A percentile compares a stretch with the other conserved stretches of the same genome.
phyloP scores from a whole-genome alignment of 345 rosid genomes.

The Salix dunnii region DNA sequence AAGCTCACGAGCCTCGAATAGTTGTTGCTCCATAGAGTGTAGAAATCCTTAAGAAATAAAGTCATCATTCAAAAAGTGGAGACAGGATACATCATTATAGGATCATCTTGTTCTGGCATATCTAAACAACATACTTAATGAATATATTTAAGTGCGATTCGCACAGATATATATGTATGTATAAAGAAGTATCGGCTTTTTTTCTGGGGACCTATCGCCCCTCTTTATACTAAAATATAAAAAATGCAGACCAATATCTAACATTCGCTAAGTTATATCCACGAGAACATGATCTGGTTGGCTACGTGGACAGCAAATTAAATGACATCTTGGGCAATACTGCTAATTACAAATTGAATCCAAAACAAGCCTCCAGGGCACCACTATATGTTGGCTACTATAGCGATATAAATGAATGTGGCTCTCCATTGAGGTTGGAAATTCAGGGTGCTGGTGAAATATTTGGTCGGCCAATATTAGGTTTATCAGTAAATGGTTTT shows the following conservation, averaged over 20 bases:
- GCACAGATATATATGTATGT: neutral
- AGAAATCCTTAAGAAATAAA: slow-evolving; percentile 12
- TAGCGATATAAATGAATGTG: neutral
- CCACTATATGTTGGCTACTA: slow-evolving; percentile 5
- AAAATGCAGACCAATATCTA: neutral
- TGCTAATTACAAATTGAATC: slow-evolving; percentile 19
- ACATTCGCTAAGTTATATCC: neutral
- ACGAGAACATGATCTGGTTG: slow-evolving; percentile 33
- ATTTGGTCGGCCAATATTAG: slow-evolving; percentile 33
- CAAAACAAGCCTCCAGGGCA: slow-evolving; percentile 20
- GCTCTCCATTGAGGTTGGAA: slow-evolving; percentile 22
- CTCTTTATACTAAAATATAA: neutral
- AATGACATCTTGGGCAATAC: slow-evolving; percentile 12
- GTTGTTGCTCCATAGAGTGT: neutral
- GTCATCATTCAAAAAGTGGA: slow-evolving; percentile 22
- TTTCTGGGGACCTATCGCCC: neutral
- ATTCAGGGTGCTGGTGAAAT: slow-evolving; percentile 1
- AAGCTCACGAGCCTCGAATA: slow-evolving; percentile 13
- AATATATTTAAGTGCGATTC: neutral
- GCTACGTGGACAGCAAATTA: slow-evolving; percentile 28
- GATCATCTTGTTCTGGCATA: slow-evolving; percentile 45
- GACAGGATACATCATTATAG: slow-evolving; percentile 38
- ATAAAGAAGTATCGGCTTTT: neutral
- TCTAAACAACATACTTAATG: slow-evolving; percentile 13
- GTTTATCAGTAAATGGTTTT: neutral